These are phyloP conservation scores for Phytophthora agathidicida DNA, from an alignment of 352 stramenopile species.

Conservation along the genomic window DNA sequence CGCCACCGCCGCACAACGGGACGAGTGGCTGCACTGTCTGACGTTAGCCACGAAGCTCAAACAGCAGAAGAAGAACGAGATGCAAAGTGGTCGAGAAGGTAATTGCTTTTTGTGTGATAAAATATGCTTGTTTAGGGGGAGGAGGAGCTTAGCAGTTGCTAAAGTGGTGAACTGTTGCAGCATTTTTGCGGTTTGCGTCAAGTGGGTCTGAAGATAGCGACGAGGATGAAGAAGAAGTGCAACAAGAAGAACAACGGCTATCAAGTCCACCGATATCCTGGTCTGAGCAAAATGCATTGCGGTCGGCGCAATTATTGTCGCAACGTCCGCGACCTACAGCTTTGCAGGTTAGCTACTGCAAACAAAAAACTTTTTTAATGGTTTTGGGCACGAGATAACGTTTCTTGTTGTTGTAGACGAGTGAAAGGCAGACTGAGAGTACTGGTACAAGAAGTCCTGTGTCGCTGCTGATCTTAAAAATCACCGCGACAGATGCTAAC, in stretches of 20 bases:
- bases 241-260: conserved; percentile 29
- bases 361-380: no score
- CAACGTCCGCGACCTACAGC: conserved; percentile 20
- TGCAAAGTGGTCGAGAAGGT: conserved; percentile 16
- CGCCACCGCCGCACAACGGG: conserved; percentile 33
- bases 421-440: conserved; percentile 13
- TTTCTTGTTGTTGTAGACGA: conserved; percentile 17
- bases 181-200: conserved; percentile 58
- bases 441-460: conserved; percentile 13
- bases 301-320: conserved; percentile 32
- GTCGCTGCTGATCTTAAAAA: conserved; percentile 41
- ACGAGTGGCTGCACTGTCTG: conserved; percentile 57
- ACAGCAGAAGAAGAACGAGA: conserved; percentile 7
- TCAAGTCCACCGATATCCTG: conserved; percentile 21
- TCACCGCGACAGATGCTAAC: conserved; percentile 35
- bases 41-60: conserved; percentile 50
- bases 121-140: no score
- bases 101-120: no score
- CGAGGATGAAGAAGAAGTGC: conserved; percentile 35
- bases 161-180: no score
- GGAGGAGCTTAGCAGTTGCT: no score
- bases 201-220: conserved; percentile 59
- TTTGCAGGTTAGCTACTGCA: conserved; percentile 38
- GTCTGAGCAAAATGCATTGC: conserved; percentile 32
- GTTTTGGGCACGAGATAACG: conserved; percentile 1